These are phyloP conservation scores for Phytopythium helicoides DNA, from an alignment of 352 stramenopile species.

Conservation along the genomic window DNA sequence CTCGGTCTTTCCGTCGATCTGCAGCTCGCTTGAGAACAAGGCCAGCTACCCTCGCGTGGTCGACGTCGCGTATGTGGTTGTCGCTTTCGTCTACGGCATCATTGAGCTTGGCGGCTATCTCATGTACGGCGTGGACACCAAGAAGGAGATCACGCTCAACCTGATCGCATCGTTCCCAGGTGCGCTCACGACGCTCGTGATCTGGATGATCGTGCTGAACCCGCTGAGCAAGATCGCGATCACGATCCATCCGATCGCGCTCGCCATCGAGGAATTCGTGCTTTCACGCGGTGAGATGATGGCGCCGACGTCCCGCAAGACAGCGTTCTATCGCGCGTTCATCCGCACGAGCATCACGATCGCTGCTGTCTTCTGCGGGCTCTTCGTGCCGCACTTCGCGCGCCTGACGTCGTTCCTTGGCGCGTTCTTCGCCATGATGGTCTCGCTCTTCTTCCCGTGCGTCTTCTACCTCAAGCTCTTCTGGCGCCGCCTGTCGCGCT, in stretches of 20 bases:
- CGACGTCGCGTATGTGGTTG: slow-evolving; percentile 70
- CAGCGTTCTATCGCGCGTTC: slow-evolving; percentile 52
- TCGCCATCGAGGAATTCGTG: slow-evolving; percentile 73
- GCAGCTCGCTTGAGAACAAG: slow-evolving; percentile 72
- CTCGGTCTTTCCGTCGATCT: slow-evolving; percentile 90
- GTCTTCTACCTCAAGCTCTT: slow-evolving; percentile 89
- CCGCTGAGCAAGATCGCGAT: slow-evolving; percentile 89
- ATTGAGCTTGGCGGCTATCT: slow-evolving; percentile 81
- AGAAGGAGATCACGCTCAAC: slow-evolving; percentile 87
- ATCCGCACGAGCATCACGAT: slow-evolving; percentile 63
- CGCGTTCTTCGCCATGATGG: slow-evolving; percentile 84
- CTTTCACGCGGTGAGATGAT: slow-evolving; percentile 43
- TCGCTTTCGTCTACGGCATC: slow-evolving; percentile 63
- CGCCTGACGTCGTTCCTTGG: slow-evolving; percentile 82
- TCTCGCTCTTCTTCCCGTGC: slow-evolving; percentile 81
- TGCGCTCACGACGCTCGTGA: slow-evolving; percentile 55
- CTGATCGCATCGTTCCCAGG: slow-evolving; percentile 68
- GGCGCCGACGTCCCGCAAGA: slow-evolving; percentile 23
- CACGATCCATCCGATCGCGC: slow-evolving; percentile 74
- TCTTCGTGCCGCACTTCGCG: slow-evolving; percentile 84
- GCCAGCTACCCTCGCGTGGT: slow-evolving; percentile 63
- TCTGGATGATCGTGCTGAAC: slow-evolving; percentile 85
- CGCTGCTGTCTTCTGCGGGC: slow-evolving; percentile 48
- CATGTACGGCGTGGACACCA: slow-evolving; percentile 76
- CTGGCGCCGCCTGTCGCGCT: slow-evolving; percentile 32